Evolutionary conservation across 208 protist genomes (phyloP).

Genomic region (Crithidia sp.): DNA sequence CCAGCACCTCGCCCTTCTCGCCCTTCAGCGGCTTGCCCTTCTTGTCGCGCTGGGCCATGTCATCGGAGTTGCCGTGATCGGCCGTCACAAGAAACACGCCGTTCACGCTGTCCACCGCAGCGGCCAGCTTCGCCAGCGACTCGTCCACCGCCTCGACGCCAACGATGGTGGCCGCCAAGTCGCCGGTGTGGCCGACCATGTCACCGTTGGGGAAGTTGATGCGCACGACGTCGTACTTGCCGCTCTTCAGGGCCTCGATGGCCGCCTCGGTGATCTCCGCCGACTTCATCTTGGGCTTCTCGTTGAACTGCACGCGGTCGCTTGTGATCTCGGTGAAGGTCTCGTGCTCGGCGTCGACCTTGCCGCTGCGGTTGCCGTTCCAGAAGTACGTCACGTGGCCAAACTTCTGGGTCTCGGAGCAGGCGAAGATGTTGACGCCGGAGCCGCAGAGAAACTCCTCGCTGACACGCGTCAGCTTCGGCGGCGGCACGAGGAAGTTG

Average conservation of each 20-base stretch:
- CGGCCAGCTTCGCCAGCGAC: constrained; percentile 79
- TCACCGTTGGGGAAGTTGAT: constrained; percentile 96
- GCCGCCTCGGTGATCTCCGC: constrained; percentile 91
- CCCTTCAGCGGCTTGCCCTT: constrained; percentile 87
- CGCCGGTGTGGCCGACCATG: constrained; percentile 97
- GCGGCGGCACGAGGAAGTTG: constrained; percentile 94
- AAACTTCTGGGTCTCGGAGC: constrained; percentile 97
- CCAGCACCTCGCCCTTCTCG: constrained; percentile 70
- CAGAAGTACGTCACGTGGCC: constrained; percentile 97
- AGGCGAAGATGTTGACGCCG: constrained; percentile 90
- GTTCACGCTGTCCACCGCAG: constrained; percentile 83
- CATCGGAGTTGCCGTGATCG: constrained; percentile 96
- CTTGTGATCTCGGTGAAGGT: constrained; percentile 92
- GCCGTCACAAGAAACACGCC: constrained; percentile 93
- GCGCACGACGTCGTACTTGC: constrained; percentile 92
- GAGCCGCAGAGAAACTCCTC: constrained; percentile 90
- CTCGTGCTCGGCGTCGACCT: constrained; percentile 89
- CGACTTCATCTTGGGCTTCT: constrained; percentile 95
- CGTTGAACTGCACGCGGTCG: constrained; percentile 93
- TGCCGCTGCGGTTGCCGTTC: constrained; percentile 96
- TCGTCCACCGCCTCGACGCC: constrained; percentile 88
- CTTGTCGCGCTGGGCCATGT: constrained; percentile 95
- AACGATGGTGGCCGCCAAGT: constrained; percentile 82
- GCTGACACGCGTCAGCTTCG: constrained; percentile 85
- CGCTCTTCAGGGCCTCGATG: constrained; percentile 90